These are phyloP conservation scores for Guadua angustifolia DNA, from an alignment of 176 grass and related monocot genomes.

Conservation along the genomic window DNA sequence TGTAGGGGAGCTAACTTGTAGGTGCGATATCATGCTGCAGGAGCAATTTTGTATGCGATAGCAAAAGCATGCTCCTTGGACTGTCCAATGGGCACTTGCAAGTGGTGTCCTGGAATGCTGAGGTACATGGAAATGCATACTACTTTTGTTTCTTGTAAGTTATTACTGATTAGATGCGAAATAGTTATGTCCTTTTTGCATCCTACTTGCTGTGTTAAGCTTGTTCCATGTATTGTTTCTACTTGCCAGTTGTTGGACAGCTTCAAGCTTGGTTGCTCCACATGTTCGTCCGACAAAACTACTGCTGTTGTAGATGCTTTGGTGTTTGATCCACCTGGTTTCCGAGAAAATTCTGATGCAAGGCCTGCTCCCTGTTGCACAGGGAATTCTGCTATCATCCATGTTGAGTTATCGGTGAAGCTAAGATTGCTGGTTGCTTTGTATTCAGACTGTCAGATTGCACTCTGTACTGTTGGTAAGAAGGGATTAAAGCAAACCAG, in stretches of 20 bases:
- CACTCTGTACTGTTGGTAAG: conserved; percentile 78
- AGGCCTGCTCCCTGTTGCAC: conserved; percentile 63
- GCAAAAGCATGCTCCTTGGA: conserved; percentile 85
- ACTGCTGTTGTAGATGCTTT: conserved; percentile 47
- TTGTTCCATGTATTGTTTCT: conserved; percentile 41
- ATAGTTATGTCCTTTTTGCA: conserved; percentile 6
- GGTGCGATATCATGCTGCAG: conserved; percentile 49
- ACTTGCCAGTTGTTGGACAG: conserved; percentile 71
- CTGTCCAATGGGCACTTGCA: conserved; percentile 88
- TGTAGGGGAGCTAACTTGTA: conserved; percentile 15
- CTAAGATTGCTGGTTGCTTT: conserved; percentile 77
- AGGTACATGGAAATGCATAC: conserved; percentile 76
- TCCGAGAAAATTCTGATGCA: conserved; percentile 44
- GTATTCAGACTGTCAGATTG: conserved; percentile 84
- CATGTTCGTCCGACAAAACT: conserved; percentile 57
- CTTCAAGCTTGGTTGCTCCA: conserved; percentile 70
- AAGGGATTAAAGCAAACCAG: conserved; percentile 79
- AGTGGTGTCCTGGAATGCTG: conserved; percentile 89
- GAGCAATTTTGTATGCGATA: conserved; percentile 92
- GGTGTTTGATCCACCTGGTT: conserved; percentile 58
- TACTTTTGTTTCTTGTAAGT: conserved; percentile 56
- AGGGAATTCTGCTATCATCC: conserved; percentile 65
- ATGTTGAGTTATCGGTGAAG: conserved; percentile 80
- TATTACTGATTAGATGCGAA: conserved; percentile 31
- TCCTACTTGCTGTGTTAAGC: conserved; percentile 43